These are phyloP conservation scores for Geosiphon pyriformis DNA, from an alignment of 192 early-diverging fungal species.

Conservation along the genomic window DNA sequence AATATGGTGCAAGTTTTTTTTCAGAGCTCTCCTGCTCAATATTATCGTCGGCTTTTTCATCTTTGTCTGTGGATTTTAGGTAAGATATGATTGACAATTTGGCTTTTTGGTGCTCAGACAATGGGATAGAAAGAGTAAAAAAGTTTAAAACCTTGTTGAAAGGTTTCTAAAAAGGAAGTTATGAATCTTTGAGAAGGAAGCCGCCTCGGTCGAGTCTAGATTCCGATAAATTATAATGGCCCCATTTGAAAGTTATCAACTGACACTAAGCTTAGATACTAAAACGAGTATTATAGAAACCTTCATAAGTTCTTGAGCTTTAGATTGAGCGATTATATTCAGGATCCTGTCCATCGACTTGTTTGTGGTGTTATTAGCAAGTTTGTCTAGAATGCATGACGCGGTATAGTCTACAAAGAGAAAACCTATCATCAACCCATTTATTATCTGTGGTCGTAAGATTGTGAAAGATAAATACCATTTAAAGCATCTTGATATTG, in stretches of 20 bases:
- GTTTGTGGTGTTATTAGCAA: slow-evolving; percentile 78
- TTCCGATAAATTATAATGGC: not conserved
- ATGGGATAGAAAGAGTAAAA: not conserved
- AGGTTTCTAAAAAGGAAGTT: slow-evolving; percentile 91
- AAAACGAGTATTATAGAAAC: no score
- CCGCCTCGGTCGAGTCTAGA: slow-evolving; percentile 51
- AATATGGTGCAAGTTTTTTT: no score
- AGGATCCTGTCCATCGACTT: slow-evolving; percentile 83
- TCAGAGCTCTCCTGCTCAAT: not conserved
- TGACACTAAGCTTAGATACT: no score
- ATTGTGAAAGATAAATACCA: slow-evolving; percentile 27
- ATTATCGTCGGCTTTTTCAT: not conserved
- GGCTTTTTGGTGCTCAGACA: not conserved
- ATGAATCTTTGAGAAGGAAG: slow-evolving; percentile 93
- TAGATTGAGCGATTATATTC: slow-evolving; percentile 70
- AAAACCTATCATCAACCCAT: no score
- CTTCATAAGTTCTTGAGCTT: slow-evolving; percentile 72
- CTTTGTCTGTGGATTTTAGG: slow-evolving; percentile 6
- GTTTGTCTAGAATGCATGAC: slow-evolving; percentile 91
- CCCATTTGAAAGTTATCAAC: no score
- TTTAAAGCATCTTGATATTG: slow-evolving; percentile 49
- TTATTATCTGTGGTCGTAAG: no score
- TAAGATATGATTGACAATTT: not conserved
- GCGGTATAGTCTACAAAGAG: slow-evolving; percentile 91
- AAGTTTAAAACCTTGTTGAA: slow-evolving; percentile 44